Base-by-base conservation (phyloP, 306 rosid species). In the Alnus glutinosa region DNA sequence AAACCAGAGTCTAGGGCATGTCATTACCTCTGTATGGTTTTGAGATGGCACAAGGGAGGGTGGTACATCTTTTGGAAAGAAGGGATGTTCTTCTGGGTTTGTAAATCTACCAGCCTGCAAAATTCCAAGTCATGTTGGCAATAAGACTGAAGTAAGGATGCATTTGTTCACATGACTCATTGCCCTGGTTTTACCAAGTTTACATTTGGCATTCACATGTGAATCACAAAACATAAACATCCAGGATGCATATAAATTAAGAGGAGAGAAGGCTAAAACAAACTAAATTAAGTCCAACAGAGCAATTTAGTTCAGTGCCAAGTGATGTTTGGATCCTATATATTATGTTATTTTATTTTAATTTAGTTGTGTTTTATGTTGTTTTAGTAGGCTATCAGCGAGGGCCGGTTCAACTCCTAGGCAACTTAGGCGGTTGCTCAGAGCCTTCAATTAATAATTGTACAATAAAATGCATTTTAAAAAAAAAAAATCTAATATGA, bases 41-140 rank as follows among this genome's bases (percentile, higher is more conserved):
- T 84, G 78, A 85, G 79, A 75, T 34, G 91, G 89, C 85, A 86
- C 90, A 80, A 83, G 2, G n/a, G 97, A 85, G 78, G 77, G 66
- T 6, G 86, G 83, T 63, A 93, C 75, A 71, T 78, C 54, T 55
- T 86, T 87, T 1, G 94, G 97, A 78, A 85, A 96, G 81, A 91
- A 96, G 0, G 99, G 89, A 51, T 85, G 84, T 80, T 91, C 97
- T 90, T 93, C 98, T 9, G 94, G 98, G 82, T 79, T 90, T 64
- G 84, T 78, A 80, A 85, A 96, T 79, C 92, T 87, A 76, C 98
- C 99, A 34, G 90, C 93, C 99, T 96, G 92, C 23, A 86, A 78
- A 59, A 80, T 75, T 72, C 58, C 70, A 37, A 19, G 48, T 73
- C 64, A 72, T 15, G 9, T 34, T 18, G 11, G 13, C 12, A 30